Conservation (phyloP, 345 rosid species). For the Boechera retrofracta region DNA sequence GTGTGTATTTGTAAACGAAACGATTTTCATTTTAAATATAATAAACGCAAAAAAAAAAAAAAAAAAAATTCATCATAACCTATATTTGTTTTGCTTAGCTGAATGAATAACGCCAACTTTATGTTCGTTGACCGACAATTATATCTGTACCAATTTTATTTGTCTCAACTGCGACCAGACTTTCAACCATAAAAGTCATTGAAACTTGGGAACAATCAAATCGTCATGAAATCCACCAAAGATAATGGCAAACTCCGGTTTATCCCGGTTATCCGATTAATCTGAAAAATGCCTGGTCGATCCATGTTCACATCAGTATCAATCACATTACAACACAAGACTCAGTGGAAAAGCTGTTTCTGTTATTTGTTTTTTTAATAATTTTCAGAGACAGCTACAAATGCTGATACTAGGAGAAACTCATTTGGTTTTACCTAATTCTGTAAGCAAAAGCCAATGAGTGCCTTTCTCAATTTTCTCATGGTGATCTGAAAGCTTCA, state of each 20-base stretch:
- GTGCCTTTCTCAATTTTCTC: conserved; percentile 34
- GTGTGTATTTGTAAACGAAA: neutral
- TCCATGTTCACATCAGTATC: conserved; percentile 12
- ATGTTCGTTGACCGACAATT: conserved; percentile 2
- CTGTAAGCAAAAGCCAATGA: conserved; percentile 32
- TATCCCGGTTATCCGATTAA: conserved; percentile 19
- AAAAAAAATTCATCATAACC: neutral
- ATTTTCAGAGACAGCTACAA: conserved; percentile 20
- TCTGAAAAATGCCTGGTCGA: conserved; percentile 9
- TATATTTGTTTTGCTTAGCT: neutral
- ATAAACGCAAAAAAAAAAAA: neutral
- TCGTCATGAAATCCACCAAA: neutral
- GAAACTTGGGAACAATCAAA: neutral
- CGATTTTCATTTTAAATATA: no score
- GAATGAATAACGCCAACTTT: conserved; percentile 14
- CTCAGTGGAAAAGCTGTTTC: conserved; percentile 21
- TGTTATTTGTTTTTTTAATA: conserved; percentile 10
- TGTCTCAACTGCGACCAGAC: neutral
- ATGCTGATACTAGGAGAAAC: conserved; percentile 17
- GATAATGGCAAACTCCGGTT: conserved; percentile 22
- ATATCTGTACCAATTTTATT: neutral
- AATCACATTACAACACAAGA: conserved; percentile 28
- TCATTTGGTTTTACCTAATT: conserved; percentile 24
- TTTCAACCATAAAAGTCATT: neutral
- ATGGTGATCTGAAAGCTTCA: conserved; percentile 87